These are phyloP conservation scores for Schizophyllum commune DNA, from an alignment of 1,284 basidiomycete species.

Conservation along the genomic window DNA sequence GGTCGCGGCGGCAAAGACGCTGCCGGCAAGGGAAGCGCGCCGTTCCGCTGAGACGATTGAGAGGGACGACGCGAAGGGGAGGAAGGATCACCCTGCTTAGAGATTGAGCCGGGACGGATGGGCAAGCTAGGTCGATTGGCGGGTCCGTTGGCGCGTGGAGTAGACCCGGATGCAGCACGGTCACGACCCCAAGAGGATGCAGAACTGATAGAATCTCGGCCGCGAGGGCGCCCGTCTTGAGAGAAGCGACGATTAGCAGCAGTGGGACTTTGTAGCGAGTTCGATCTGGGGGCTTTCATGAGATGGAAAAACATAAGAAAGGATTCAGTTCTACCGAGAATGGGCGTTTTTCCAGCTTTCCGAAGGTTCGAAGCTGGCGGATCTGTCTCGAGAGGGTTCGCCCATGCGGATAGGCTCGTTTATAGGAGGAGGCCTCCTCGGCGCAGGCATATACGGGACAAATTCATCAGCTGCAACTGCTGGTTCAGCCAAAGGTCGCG, in stretches of 20 bases:
- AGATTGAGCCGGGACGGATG: not conserved
- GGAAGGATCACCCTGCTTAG: not conserved
- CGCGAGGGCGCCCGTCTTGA: no score
- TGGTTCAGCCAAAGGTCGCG: constrained; percentile 15
- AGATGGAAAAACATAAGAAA: not conserved
- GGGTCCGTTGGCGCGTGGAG: not conserved
- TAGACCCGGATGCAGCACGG: not conserved
- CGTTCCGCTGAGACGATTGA: not conserved
- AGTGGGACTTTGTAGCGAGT: not conserved
- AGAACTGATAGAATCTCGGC: not conserved
- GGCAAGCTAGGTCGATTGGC: not conserved
- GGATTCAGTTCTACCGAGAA: constrained; percentile 24
- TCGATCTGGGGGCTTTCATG: not conserved
- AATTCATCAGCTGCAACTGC: not conserved
- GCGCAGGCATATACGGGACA: not conserved
- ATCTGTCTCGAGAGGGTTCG: not conserved
- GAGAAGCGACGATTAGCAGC: not conserved
- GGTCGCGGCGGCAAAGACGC: not conserved
- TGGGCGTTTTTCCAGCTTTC: constrained; percentile 13
- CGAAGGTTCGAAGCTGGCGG: not conserved
- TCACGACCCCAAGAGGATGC: not conserved
- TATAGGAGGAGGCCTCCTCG: no score
- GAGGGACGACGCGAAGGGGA: not conserved
- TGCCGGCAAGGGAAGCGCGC: not conserved
- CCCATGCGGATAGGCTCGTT: not conserved